phyloP scores from a whole-genome alignment of 345 rosid genomes.

The Gossypium turneri region DNA sequence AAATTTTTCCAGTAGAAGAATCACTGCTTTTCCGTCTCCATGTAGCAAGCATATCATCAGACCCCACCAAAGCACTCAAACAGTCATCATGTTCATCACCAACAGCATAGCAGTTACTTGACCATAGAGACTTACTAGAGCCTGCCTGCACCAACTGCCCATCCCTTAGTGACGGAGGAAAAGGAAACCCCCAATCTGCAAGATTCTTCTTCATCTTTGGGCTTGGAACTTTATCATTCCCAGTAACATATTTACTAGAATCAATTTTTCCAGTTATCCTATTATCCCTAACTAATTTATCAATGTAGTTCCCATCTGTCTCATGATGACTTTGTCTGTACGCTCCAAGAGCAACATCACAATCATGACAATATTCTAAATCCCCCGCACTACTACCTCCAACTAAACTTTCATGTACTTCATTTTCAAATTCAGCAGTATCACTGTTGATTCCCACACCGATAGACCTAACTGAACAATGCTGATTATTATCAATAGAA shows the following conservation, averaged over 20 bases:
- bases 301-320: conserved; percentile 49
- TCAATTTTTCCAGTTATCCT: conserved; percentile 46
- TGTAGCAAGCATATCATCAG: conserved; percentile 67
- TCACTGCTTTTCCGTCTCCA: conserved; percentile 81
- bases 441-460: conserved; percentile 95
- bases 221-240: conserved; percentile 42
- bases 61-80: conserved; percentile 50
- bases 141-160: conserved; percentile 48
- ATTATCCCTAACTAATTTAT: conserved; percentile 39
- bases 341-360: conserved; percentile 51
- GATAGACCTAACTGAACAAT: conserved; percentile 88
- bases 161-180: conserved; percentile 64
- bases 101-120: conserved; percentile 46
- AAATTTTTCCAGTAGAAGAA: conserved; percentile 68
- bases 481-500: conserved; percentile 77
- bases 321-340: conserved; percentile 46
- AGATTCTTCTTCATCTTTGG: conserved; percentile 46
- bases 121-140: conserved; percentile 68
- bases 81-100: conserved; percentile 47
- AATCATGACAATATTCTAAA: conserved; percentile 70
- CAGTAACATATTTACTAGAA: conserved; percentile 35
- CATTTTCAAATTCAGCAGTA: conserved; percentile 91
- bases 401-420: conserved; percentile 77
- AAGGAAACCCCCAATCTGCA: conserved; percentile 68
- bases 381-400: conserved; percentile 95